Base-by-base conservation (phyloP, 768 basidiomycete genomes). In the Punctularia strigosozonata region DNA sequence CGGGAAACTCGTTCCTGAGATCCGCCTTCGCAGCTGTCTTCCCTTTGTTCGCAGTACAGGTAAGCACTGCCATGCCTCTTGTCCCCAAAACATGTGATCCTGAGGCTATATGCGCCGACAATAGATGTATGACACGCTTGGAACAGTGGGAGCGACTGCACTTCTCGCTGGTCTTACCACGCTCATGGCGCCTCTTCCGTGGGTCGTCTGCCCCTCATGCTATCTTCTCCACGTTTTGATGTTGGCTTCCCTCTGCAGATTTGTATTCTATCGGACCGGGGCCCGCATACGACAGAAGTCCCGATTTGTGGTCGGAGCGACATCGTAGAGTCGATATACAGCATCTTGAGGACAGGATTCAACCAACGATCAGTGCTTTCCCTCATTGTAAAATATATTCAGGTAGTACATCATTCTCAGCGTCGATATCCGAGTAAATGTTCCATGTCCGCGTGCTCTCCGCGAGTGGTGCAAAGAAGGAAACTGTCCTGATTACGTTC, bases 1-100 rank as follows among this genome's bases (percentile, higher is more conserved):
- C 82, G 0, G 70, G 77, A 58, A 90, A 90, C 51, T 57, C 52
- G 3, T 63, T 66, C 37, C 49, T 67, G 53, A 51, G 71, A 7
- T 57, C 54, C 7, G 43, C 55, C 1, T 65, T 66, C 38, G 66
- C 64, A 0, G 59, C 55, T 4, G 63, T 52, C 1, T 68, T 69
- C 49, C 67, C 67, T 2, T 46, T 69, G 23, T 64, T 61, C 36
- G 59, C 62, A 12, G 45, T 50, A n/a, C 60, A 60, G n/a, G n/a
- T n/a, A n/a, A n/a, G n/a, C n/a, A 37, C n/a, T n/a, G n/a, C n/a
- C n/a, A n/a, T n/a, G n/a, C n/a, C n/a, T n/a, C n/a, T n/a, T n/a
- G n/a, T n/a, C n/a, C n/a, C n/a, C n/a, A n/a, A n/a, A n/a, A n/a
- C n/a, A n/a, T n/a, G n/a, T n/a, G n/a, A n/a, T n/a, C n/a, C n/a